Percentiles rank a stretch among this genome's conserved stretches.
phyloP scores from a whole-genome alignment of 805 yeast genomes.

The Danielozyma ontarioensis region DNA sequence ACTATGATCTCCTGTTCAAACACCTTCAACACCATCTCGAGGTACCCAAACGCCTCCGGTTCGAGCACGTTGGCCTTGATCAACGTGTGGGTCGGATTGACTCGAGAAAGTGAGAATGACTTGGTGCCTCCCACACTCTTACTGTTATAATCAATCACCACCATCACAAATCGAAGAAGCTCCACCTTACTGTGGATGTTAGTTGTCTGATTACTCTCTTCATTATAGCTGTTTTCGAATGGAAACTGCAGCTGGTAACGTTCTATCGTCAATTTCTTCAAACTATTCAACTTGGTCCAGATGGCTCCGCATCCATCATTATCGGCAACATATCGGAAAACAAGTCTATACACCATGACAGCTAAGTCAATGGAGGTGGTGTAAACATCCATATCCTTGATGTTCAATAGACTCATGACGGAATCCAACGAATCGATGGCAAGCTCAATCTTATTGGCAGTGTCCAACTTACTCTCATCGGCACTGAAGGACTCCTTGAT shows the following conservation, averaged over 20 bases:
- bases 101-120: slow-evolving; percentile 46
- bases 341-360: slow-evolving; percentile 37
- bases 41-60: slow-evolving; percentile 59
- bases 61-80: slow-evolving; percentile 52
- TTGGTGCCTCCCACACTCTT: slow-evolving; percentile 31
- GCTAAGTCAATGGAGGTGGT: slow-evolving; percentile 30
- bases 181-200: slow-evolving; percentile 61
- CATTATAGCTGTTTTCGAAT: slow-evolving; percentile 39
- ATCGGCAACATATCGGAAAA: slow-evolving; percentile 42
- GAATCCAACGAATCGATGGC: slow-evolving; percentile 37
- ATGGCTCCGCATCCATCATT: slow-evolving; percentile 38
- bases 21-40: slow-evolving; percentile 59
- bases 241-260: slow-evolving; percentile 59
- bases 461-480: slow-evolving; percentile 18
- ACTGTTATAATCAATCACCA: slow-evolving; percentile 40
- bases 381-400: slow-evolving; percentile 26
- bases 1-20: slow-evolving; percentile 53
- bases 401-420: slow-evolving; percentile 20
- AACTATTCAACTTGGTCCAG: slow-evolving; percentile 53
- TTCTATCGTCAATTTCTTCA: slow-evolving; percentile 56
- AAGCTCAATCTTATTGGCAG: slow-evolving; percentile 29
- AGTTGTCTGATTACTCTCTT: slow-evolving; percentile 46
- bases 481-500: slow-evolving; percentile 31
- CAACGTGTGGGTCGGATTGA: slow-evolving; percentile 59
- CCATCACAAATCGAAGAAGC: slow-evolving; percentile 60